These are phyloP conservation scores for Ascochyta koolunga DNA, from an alignment of 2,329 filamentous ascomycete genomes.

Conservation along the genomic window DNA sequence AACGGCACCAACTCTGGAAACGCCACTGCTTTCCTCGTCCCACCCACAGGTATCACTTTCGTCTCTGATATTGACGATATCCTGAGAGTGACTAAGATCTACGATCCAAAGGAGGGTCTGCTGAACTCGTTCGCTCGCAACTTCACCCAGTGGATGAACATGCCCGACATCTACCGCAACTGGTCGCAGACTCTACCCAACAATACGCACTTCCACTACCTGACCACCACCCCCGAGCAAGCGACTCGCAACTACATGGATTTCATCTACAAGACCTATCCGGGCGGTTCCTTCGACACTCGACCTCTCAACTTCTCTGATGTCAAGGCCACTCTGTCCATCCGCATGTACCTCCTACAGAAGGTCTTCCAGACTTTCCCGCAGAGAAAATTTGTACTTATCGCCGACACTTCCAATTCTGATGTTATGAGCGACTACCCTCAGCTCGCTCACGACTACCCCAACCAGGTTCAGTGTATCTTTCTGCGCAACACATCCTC, in stretches of 20 bases:
- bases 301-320: slow-evolving; percentile 79
- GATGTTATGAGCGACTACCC: slow-evolving; percentile 74
- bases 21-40: slow-evolving; percentile 77
- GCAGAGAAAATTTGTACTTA: slow-evolving; percentile 73
- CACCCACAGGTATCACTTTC: slow-evolving; percentile 71
- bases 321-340: slow-evolving; percentile 70
- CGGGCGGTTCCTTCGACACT: slow-evolving; percentile 77
- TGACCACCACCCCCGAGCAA: slow-evolving; percentile 81
- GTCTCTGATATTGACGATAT: slow-evolving; percentile 83
- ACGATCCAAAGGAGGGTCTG: slow-evolving; percentile 73
- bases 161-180: slow-evolving; percentile 79
- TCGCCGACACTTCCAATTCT: slow-evolving; percentile 77
- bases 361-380: slow-evolving; percentile 79
- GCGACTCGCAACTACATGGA: slow-evolving; percentile 79
- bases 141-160: slow-evolving; percentile 76
- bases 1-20: slow-evolving; percentile 71
- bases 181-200: slow-evolving; percentile 71
- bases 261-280: slow-evolving; percentile 78
- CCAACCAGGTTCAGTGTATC: slow-evolving; percentile 77
- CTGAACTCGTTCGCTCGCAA: slow-evolving; percentile 77
- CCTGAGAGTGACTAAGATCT: slow-evolving; percentile 80
- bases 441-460: slow-evolving; percentile 68
- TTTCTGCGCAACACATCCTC: slow-evolving; percentile 75
- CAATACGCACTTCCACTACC: slow-evolving; percentile 76
- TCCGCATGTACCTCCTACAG: slow-evolving; percentile 71